Conservation (phyloP, 805 yeast species). For the Metschnikowia matae region DNA sequence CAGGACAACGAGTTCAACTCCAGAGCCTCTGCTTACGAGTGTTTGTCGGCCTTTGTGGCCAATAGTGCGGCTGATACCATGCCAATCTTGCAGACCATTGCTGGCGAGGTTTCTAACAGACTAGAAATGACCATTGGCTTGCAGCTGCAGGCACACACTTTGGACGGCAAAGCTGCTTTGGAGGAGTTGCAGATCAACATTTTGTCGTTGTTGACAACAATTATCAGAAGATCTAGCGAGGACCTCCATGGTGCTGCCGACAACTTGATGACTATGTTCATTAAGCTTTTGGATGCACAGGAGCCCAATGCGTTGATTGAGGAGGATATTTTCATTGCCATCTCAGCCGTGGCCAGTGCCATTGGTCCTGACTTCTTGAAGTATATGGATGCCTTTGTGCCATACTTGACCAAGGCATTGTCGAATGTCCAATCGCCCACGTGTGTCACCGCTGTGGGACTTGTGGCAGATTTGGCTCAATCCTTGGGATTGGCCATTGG, state of each 20-base stretch:
- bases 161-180: conserved; percentile 71
- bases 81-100: conserved; percentile 65
- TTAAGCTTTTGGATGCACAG: conserved; percentile 57
- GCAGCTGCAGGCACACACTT: conserved; percentile 49
- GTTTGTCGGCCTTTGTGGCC: conserved; percentile 75
- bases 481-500: conserved; percentile 72
- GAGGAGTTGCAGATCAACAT: conserved; percentile 87
- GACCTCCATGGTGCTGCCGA: conserved; percentile 71
- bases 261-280: conserved; percentile 75
- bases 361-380: conserved; percentile 65
- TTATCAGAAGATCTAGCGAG: conserved; percentile 73
- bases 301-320: conserved; percentile 77
- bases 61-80: conserved; percentile 69
- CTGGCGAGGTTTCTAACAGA: conserved; percentile 68
- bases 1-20: conserved; percentile 81
- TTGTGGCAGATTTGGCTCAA: conserved; percentile 90
- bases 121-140: conserved; percentile 64
- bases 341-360: conserved; percentile 84
- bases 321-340: conserved; percentile 90
- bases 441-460: conserved; percentile 87
- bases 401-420: conserved; percentile 75
- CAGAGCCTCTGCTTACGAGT: conserved; percentile 96
- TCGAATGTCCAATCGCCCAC: conserved; percentile 79
- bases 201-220: conserved; percentile 72
- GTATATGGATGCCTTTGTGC: conserved; percentile 79